Base-by-base conservation (phyloP, 2,329 filamentous ascomycete genomes). In the Metarhizium robertsii region DNA sequence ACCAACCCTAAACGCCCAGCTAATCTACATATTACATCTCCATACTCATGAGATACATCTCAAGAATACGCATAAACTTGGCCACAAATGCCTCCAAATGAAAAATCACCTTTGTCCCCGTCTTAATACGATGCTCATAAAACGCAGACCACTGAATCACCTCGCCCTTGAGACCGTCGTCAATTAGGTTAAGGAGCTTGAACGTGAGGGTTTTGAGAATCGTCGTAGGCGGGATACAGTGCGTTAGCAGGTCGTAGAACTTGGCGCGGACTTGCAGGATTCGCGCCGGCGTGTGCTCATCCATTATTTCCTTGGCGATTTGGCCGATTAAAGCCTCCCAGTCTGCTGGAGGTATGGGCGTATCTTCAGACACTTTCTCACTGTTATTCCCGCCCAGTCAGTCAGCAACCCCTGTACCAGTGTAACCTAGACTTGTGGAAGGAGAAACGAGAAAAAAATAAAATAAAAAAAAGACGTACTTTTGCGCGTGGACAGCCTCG, bases 31-130 rank as follows among this genome's bases (percentile, higher is more conserved):
- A n/a, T 74, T 67, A 84, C 73, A 84, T 75, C 54, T 91, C 88
- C 85, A 94, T 92, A 60, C 86, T 89, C 88, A 95, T 92, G 56
- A 86, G 72, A 67, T 84, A 95, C 84, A 91, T 92, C 76, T 99
- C 94, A 60, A 92, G 82, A 62, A 97, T 84, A 63, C 92, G 84
- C 92, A 99, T 97, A 69, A 97, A 96, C 75, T 96, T 97, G 56
- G 92, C 92, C 57, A 99, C 94, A 72, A 99, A 99, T 3, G 94
- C 94, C 73, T 99, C 95, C 4, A 99, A 76, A 67, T 99, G 95
- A 72, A 99, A 99, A 60, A 99, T 97, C 57, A 95, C 88, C 79
- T 99, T 99, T 57, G 81, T 91, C 53, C 94, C 94, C 63, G 87
- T 87, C 69, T 89, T 89, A 72, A 97, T 89, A 58, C 94, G 83